A percentile compares a stretch with the other conserved stretches of the same genome.
Conservation (phyloP, 2,329 filamentous ascomycete genomes). For the Onygena corvina region DNA sequence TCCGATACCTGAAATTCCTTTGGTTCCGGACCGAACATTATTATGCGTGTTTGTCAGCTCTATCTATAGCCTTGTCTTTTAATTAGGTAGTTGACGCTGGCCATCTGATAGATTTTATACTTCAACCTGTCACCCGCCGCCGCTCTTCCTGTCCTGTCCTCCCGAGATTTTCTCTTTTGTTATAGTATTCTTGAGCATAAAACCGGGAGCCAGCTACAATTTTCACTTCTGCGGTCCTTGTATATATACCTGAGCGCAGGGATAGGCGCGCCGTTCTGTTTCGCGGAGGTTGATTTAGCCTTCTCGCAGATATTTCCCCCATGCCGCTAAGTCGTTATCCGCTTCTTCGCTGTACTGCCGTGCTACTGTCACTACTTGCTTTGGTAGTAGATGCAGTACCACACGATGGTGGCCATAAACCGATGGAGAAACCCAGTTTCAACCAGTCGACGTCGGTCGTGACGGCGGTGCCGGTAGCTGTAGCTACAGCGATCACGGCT, state of each 20-base stretch:
- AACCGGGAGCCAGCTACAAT: neutral
- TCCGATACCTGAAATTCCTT: neutral
- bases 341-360: neutral
- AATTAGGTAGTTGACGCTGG: neutral
- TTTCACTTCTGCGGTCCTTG: neutral
- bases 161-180: neutral
- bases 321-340: neutral
- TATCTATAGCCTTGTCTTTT: neutral
- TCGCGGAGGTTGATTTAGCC: neutral
- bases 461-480: conserved; percentile 14
- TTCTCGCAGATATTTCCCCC: neutral
- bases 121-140: neutral
- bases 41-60: neutral
- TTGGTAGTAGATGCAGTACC: conserved; percentile 24
- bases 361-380: conserved; percentile 11
- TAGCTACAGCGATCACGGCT: conserved; percentile 17
- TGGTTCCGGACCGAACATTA: neutral
- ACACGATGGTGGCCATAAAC: conserved; percentile 25
- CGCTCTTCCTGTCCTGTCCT: neutral
- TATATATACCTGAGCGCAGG: neutral
- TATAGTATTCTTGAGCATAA: no score
- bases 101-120: neutral
- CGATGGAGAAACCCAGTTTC: conserved; percentile 25
- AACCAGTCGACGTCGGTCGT: conserved; percentile 14
- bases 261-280: neutral